Conservation (phyloP, 352 stramenopile species). For the Phytophthora ramorum region DNA sequence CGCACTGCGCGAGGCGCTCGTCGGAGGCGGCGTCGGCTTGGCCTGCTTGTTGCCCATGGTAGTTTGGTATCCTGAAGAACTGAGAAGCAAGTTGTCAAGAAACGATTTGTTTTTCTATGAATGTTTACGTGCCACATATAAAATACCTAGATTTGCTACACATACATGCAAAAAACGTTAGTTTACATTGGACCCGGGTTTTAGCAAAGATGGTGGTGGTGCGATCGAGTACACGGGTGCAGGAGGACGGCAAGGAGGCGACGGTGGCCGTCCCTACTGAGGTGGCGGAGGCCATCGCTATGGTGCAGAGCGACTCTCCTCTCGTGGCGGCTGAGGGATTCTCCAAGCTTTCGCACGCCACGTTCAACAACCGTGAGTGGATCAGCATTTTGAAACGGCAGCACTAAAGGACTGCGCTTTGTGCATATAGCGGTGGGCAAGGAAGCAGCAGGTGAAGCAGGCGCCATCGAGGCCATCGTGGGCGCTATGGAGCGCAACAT, state of each 20-base stretch:
- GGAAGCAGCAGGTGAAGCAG: conserved; percentile 61
- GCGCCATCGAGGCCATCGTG: conserved; percentile 66
- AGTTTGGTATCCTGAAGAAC: conserved; percentile 2
- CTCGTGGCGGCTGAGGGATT: conserved; percentile 65
- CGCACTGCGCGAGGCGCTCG: conserved; percentile 20
- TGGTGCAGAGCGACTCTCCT: conserved; percentile 67
- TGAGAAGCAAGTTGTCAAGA: conserved; percentile 5
- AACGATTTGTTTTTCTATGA: no score
- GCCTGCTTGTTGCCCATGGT: conserved; percentile 87
- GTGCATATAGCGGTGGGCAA: conserved; percentile 59
- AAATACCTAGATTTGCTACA: no score
- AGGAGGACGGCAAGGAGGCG: conserved; percentile 46
- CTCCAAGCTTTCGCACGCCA: conserved; percentile 75
- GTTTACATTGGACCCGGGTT: no score
- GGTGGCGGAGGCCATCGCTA: conserved; percentile 65
- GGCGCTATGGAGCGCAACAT: conserved; percentile 73
- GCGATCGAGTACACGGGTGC: conserved; percentile 59
- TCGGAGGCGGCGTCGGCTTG: conserved; percentile 53
- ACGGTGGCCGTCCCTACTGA: conserved; percentile 44
- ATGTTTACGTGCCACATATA: no score
- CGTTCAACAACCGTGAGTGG: conserved; percentile 76
- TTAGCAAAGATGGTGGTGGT: no score
- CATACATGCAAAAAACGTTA: no score
- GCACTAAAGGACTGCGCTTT: not conserved
- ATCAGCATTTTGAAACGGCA: not conserved